phyloP scores from a whole-genome alignment of 2,329 filamentous ascomycete genomes.

The Trichoderma guizhouense region DNA sequence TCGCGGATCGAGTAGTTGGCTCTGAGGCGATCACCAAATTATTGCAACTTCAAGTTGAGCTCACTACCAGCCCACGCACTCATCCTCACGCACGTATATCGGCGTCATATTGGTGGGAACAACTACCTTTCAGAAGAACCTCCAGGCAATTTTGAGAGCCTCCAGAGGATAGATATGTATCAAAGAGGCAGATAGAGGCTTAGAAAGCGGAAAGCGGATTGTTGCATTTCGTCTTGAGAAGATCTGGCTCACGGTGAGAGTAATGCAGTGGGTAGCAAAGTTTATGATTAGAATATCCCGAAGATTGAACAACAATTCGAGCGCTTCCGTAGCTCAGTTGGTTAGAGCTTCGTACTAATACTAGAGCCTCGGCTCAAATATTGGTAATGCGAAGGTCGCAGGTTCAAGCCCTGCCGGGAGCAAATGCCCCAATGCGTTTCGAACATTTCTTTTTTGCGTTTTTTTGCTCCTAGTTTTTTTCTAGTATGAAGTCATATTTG shows the following conservation, averaged over 20 bases:
- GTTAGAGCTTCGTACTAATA: conserved; percentile 16
- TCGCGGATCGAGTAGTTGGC: too few relatives aligned
- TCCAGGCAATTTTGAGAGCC: fast-evolving
- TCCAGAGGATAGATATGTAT: background rate
- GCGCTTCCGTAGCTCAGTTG: conserved; percentile 16
- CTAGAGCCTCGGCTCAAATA: background rate
- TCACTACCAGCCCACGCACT: background rate
- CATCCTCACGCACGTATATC: background rate
- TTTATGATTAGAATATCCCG: background rate
- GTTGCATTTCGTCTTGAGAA: background rate
- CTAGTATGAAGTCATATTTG: background rate
- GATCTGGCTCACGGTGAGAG: background rate
- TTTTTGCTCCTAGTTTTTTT: background rate
- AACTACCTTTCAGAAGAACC: fast-evolving
- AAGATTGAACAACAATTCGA: background rate
- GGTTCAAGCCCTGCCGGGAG: conserved; percentile 20
- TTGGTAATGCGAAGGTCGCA: conserved; percentile 20
- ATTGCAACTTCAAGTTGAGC: background rate
- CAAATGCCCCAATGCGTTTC: conserved; percentile 6
- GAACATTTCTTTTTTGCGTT: background rate
- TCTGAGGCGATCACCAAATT: background rate
- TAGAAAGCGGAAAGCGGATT: background rate
- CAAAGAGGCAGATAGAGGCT: background rate
- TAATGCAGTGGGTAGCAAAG: background rate
- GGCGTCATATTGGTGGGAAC: background rate